Percentiles rank a stretch among this genome's conserved stretches.
These are phyloP conservation scores for Gastrolobium villosum DNA, from an alignment of 306 rosid species.

Conservation along the genomic window DNA sequence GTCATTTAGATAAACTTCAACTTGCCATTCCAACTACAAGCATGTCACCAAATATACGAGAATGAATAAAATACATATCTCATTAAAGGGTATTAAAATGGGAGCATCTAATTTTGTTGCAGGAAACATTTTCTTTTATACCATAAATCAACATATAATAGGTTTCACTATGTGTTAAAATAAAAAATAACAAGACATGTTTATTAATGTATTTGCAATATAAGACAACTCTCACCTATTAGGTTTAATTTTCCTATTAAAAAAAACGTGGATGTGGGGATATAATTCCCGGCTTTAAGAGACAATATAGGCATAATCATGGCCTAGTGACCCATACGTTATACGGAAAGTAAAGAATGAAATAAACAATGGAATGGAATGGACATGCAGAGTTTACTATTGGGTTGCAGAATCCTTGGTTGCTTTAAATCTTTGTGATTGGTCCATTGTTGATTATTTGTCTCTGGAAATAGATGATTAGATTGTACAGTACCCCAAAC, in stretches of 20 bases:
- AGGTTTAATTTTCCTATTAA: too few species aligned
- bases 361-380: conserved; percentile 33
- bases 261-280: conserved; percentile 42
- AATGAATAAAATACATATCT: not conserved
- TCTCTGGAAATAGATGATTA: not conserved
- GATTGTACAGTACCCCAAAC: conserved; percentile 2
- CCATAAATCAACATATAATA: too few species aligned
- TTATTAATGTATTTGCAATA: too few species aligned
- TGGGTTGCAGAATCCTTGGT: conserved; percentile 31
- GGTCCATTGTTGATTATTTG: conserved; percentile 11
- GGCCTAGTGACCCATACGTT: conserved; percentile 9
- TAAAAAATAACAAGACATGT: too few species aligned
- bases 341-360: conserved; percentile 21
- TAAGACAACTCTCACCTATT: too few species aligned
- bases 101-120: too few species aligned
- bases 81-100: conserved; percentile 9
- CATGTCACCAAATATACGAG: not conserved
- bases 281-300: conserved; percentile 14
- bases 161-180: too few species aligned
- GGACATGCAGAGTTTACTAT: not conserved
- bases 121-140: too few species aligned
- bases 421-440: not conserved
- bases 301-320: conserved; percentile 38
- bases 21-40: too few species aligned
- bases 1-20: too few species aligned